phyloP scores from a whole-genome alignment of 441 rosid species.

The Eruca vesicaria region DNA sequence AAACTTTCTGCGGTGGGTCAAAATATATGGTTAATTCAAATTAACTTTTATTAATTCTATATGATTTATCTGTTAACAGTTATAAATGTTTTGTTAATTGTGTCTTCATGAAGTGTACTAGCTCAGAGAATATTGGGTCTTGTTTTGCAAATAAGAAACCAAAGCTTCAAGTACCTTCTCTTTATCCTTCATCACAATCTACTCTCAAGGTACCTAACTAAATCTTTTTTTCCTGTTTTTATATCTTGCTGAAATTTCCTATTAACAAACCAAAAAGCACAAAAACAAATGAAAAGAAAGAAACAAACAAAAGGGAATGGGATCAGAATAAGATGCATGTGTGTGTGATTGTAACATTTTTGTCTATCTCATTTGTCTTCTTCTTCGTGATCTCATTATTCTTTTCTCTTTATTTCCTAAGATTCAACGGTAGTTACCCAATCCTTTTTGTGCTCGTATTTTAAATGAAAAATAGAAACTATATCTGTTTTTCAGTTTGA shows the following conservation, averaged over 20 bases:
- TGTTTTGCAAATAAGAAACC: conserved; percentile 65
- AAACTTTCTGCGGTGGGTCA: conserved; percentile 29
- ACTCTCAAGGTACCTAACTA: conserved; percentile 66
- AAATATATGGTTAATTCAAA: background rate
- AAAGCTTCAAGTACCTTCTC: conserved; percentile 59
- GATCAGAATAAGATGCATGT: conserved; percentile 34
- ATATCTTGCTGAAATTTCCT: conserved; percentile 26
- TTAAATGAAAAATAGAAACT: background rate
- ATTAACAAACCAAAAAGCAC: conserved; percentile 21
- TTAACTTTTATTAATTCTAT: background rate
- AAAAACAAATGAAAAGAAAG: conserved; percentile 32
- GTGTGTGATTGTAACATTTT: conserved; percentile 32
- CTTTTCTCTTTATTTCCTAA: conserved; percentile 36
- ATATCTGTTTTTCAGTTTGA: conserved; percentile 18
- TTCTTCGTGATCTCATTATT: conserved; percentile 45
- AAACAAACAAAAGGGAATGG: conserved; percentile 36
- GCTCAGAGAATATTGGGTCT: conserved; percentile 67
- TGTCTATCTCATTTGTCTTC: conserved; percentile 72
- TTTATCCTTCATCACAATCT: conserved; percentile 48
- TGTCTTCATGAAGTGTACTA: conserved; percentile 52
- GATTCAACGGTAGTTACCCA: conserved; percentile 29
- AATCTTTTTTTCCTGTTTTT: conserved; percentile 9
- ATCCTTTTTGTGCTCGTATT: conserved; percentile 5
- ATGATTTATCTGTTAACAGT: background rate
- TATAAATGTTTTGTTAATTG: background rate